Evolutionary conservation across 306 rosid genomes (phyloP), one percentile per base, ranked within the genome.

Genomic region (Mucuna pruriens): DNA sequence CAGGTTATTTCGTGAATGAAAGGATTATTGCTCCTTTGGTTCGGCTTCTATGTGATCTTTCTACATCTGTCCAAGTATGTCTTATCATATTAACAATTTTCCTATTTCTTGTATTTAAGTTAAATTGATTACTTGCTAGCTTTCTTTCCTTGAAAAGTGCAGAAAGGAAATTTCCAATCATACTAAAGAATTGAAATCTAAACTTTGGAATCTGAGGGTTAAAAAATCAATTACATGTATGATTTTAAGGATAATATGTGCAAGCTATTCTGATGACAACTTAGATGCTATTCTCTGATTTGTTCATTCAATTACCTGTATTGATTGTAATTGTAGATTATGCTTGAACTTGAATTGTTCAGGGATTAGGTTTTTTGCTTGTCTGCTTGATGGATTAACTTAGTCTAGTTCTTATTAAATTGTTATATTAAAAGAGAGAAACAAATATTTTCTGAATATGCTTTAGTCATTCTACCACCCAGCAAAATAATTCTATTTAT

Each of bases 1-100:
- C 98, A 89, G 99, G 99, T 71, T 66, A 29, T 84, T 95, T 95
- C 82, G 88, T 88, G 96, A 87, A 89, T 25, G 97, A 95, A 84
- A 86, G 68, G 73, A 83, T 89, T 79, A 84, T 93, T 25, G 25
- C 83, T 86, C 95, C 95, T 61, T 88, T 95, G 88, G 88, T 95
- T 86, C 90, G 4, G 81, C 98, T 95, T 87, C 88, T 93, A 55
- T 88, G 89, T 38, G 96, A 93, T 83, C 89, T 80, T 71, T 91
- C 87, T 72, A 82, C 88, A 46, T 83, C 89, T 76, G 98, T 95
- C 57, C 99, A 91, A 94, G 99, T 93, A 89, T 13, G 65, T 40
- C 49, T 81, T 26, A 44, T 45, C 80, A 60, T 62, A 60, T 38
- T 33, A 46, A 57, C 65, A 74, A 73, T 70, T 34, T 22, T 81